A percentile compares a stretch with the other conserved stretches of the same genome.
Evolutionary conservation across 2,329 filamentous ascomycete genomes (phyloP).

Genomic region (Epichloe amarillans): DNA sequence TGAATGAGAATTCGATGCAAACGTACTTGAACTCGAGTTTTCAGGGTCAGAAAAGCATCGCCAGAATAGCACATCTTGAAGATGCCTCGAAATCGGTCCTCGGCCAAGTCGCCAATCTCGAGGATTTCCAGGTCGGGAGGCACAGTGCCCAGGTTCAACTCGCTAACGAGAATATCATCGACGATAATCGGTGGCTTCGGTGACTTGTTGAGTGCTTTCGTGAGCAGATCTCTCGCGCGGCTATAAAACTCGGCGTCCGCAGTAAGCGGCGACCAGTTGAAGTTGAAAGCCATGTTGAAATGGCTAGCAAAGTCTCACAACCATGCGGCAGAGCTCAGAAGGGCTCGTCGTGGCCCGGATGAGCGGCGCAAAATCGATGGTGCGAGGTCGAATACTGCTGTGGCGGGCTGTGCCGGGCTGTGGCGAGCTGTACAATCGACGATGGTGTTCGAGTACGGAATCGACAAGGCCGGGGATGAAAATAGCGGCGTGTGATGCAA

Average conservation of each 20-base stretch:
- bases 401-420: too few relatives aligned
- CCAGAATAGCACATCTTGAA: slow-evolving; percentile 99
- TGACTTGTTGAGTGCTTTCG: slow-evolving; percentile 89
- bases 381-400: not conserved
- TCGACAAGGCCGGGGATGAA: too few relatives aligned
- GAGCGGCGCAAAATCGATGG: slow-evolving; percentile 5
- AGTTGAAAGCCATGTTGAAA: slow-evolving; percentile 94
- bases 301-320: slow-evolving; percentile 25
- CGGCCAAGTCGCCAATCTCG: slow-evolving; percentile 93
- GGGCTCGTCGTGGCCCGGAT: slow-evolving; percentile 7
- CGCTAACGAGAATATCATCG: slow-evolving; percentile 96
- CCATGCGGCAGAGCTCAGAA: slow-evolving; percentile 18
- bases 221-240: slow-evolving; percentile 86
- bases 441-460: too few relatives aligned
- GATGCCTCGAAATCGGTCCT: slow-evolving; percentile 92
- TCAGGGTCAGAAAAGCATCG: slow-evolving; percentile 88
- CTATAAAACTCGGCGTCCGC: slow-evolving; percentile 86
- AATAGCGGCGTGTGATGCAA: not conserved
- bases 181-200: slow-evolving; percentile 98
- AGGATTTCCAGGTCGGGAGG: slow-evolving; percentile 93
- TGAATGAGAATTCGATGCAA: slow-evolving; percentile 9
- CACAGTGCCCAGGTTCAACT: slow-evolving; percentile 89
- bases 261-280: slow-evolving; percentile 99
- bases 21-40: slow-evolving; percentile 82
- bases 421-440: too few relatives aligned